Percentiles rank a stretch among this genome's conserved stretches.
phyloP scores from a whole-genome alignment of 345 rosid genomes.

The Citrus reticulata region DNA sequence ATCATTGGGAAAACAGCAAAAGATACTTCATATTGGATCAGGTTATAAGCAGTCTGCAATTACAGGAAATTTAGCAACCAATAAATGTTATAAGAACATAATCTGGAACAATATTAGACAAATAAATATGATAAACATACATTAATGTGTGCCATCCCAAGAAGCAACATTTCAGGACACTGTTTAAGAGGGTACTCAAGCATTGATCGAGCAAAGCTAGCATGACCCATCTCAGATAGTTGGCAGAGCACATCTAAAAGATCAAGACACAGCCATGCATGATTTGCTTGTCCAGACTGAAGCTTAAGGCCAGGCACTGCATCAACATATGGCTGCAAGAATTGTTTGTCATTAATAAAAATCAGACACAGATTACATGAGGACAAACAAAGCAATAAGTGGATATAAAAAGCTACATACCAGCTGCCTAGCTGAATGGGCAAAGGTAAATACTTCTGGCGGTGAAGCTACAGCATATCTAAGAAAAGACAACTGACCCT shows the following conservation, averaged over 20 bases:
- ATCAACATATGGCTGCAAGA: constrained; percentile 65
- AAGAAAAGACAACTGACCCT: constrained; percentile 86
- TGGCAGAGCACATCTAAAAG: constrained; percentile 83
- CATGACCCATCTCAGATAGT: constrained; percentile 85
- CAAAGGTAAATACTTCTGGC: constrained; percentile 87
- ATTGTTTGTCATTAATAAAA: constrained; percentile 12
- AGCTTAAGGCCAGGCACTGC: constrained; percentile 60
- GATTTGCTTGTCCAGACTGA: constrained; percentile 68
- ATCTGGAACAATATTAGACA: background rate
- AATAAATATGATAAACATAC: constrained; percentile 31
- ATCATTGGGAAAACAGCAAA: constrained; percentile 64
- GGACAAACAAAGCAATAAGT: constrained; percentile 8
- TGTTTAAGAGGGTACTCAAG: constrained; percentile 77
- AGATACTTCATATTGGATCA: constrained; percentile 72
- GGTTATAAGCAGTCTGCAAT: constrained; percentile 81
- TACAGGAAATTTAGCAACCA: constrained; percentile 8
- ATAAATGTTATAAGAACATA: background rate
- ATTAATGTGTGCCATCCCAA: constrained; percentile 79
- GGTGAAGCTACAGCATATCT: constrained; percentile 74
- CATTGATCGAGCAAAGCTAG: constrained; percentile 56
- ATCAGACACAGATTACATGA: constrained; percentile 4
- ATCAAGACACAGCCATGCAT: constrained; percentile 92
- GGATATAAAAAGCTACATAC: constrained; percentile 40
- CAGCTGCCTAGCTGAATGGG: constrained; percentile 77
- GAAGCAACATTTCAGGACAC: constrained; percentile 86